Conservation (phyloP, 163 green algal genomes). For the Scenedesmus sp. region DNA sequence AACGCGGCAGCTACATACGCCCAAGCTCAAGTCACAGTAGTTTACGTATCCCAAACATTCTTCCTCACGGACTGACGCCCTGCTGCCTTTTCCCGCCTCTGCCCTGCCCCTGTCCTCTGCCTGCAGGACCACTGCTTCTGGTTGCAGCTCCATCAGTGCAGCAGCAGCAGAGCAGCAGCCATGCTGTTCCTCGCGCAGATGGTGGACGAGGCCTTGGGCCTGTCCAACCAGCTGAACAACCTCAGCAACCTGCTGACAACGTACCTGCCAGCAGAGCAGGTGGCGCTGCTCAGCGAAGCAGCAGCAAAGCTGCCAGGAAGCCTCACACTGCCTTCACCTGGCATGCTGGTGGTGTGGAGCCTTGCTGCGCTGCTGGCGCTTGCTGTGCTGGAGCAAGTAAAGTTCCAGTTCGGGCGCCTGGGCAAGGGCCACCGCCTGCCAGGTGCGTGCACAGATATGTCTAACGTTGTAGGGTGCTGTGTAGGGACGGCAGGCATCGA, state of each 20-base stretch:
- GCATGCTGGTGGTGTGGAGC: constrained; percentile 36
- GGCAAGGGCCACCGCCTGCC: constrained; percentile 32
- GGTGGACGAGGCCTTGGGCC: constrained; percentile 44
- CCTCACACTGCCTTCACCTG: constrained; percentile 14
- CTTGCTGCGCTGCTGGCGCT: constrained; percentile 15
- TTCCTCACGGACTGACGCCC: neutral
- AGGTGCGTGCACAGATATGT: neutral
- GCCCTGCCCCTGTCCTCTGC: neutral
- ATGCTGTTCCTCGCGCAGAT: constrained; percentile 34
- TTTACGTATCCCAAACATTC: neutral
- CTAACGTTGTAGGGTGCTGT: neutral
- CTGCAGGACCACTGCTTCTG: neutral
- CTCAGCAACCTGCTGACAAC: constrained; percentile 2
- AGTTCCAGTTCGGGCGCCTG: constrained; percentile 35
- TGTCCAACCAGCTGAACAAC: constrained; percentile 32
- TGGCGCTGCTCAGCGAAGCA: neutral
- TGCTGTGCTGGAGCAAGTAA: constrained; percentile 49
- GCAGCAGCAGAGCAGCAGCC: constrained; percentile 3
- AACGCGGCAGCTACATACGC: neutral
- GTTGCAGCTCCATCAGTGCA: neutral
- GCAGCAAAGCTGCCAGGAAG: constrained; percentile 22
- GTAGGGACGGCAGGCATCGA: too few relatives aligned
- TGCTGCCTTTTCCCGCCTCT: neutral
- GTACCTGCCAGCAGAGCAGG: constrained; percentile 27
- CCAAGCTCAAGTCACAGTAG: neutral